phyloP scores from a whole-genome alignment of 495 filamentous ascomycete genomes.

The Hypoxylon trugodes region DNA sequence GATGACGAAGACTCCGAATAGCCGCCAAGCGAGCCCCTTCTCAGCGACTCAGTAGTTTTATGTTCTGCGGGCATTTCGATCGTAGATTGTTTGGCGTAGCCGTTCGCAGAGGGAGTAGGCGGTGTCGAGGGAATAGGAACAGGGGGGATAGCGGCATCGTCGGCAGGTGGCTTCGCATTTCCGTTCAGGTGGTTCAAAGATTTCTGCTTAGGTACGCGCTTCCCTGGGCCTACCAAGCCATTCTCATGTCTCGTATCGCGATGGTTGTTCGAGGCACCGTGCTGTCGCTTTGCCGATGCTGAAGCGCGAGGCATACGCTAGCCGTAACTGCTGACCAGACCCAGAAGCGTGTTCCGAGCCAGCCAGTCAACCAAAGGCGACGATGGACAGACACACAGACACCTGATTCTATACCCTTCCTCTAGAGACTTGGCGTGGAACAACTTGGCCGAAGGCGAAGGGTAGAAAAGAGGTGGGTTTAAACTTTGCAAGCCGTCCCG shows the following conservation, averaged over 20 bases:
- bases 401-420: slow-evolving; percentile 19
- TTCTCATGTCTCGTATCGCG: slow-evolving; percentile 87
- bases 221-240: slow-evolving; percentile 84
- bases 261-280: slow-evolving; percentile 68
- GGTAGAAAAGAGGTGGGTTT: slow-evolving; percentile 6
- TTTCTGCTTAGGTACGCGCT: slow-evolving; percentile 74
- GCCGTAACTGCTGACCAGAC: slow-evolving; percentile 52
- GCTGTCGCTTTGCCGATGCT: slow-evolving; percentile 70
- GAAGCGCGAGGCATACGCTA: slow-evolving; percentile 76
- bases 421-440: neutral
- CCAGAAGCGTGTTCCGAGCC: slow-evolving; percentile 62
- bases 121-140: slow-evolving; percentile 52
- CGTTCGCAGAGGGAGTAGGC: slow-evolving; percentile 46
- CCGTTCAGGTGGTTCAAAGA: slow-evolving; percentile 64
- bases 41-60: slow-evolving; percentile 49
- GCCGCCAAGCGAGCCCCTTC: slow-evolving; percentile 55
- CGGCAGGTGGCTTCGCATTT: slow-evolving; percentile 61
- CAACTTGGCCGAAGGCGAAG: slow-evolving; percentile 7
- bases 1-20: slow-evolving; percentile 60
- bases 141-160: slow-evolving; percentile 56
- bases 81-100: slow-evolving; percentile 46
- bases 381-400: slow-evolving; percentile 23
- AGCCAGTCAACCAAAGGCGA: slow-evolving; percentile 50
- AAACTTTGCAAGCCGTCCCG: slow-evolving; percentile 5
- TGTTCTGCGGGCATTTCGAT: slow-evolving; percentile 53